These are phyloP conservation scores for Trametes pubescens DNA, from an alignment of 1,284 basidiomycete species.

Conservation along the genomic window DNA sequence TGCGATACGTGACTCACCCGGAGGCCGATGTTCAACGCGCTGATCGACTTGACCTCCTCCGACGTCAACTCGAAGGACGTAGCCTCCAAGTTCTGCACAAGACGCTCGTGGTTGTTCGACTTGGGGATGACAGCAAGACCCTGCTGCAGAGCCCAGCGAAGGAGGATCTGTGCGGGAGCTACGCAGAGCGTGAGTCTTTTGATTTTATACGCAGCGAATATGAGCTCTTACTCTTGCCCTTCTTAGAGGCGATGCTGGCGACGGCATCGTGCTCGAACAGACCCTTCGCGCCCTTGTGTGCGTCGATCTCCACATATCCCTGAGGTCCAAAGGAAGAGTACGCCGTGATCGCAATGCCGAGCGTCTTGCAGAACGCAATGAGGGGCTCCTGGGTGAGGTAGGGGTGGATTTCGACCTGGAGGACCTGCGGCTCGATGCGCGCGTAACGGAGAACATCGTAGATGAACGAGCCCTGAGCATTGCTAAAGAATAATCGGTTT, in stretches of 20 bases:
- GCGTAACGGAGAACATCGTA: slow-evolving; percentile 77
- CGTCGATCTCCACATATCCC: slow-evolving; percentile 72
- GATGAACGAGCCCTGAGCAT: slow-evolving; percentile 69
- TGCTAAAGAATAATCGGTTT: slow-evolving; percentile 49
- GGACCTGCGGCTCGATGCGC: slow-evolving; percentile 71
- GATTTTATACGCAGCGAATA: background rate
- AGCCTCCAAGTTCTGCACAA: slow-evolving; percentile 68
- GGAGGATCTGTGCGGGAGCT: slow-evolving; percentile 70
- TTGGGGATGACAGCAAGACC: slow-evolving; percentile 85
- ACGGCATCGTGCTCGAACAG: slow-evolving; percentile 64
- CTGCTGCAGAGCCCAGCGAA: slow-evolving; percentile 83
- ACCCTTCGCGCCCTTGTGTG: slow-evolving; percentile 55
- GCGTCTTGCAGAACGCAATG: slow-evolving; percentile 63
- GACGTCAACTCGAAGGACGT: slow-evolving; percentile 65
- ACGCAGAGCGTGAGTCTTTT: slow-evolving; percentile 2
- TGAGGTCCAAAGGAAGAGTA: slow-evolving; percentile 83
- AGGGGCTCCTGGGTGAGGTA: slow-evolving; percentile 76
- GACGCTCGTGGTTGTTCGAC: slow-evolving; percentile 61
- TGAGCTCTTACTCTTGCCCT: slow-evolving; percentile 33
- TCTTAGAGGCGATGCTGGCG: slow-evolving; percentile 54
- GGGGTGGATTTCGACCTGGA: slow-evolving; percentile 84
- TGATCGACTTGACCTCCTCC: slow-evolving; percentile 68
- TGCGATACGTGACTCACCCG: slow-evolving; percentile 51
- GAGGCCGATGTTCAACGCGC: slow-evolving; percentile 67
- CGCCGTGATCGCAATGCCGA: slow-evolving; percentile 76